These are phyloP conservation scores for Ustilago vetiveriae DNA, from an alignment of 1,284 basidiomycete species.

Conservation along the genomic window DNA sequence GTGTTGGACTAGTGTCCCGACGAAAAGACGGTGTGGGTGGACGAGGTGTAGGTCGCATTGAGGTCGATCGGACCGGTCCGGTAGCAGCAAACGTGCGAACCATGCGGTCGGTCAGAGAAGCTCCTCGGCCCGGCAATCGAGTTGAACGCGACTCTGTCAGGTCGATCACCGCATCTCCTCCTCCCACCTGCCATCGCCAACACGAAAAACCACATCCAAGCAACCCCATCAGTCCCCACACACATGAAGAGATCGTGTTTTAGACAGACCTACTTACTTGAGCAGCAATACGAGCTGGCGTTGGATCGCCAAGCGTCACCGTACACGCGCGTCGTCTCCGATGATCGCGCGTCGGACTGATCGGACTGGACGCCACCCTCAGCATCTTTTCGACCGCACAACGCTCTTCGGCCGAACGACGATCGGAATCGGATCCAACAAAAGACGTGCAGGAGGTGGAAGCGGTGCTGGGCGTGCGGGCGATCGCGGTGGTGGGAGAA, in stretches of 20 bases:
- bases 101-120: background rate
- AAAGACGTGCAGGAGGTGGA: no score
- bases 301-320: background rate
- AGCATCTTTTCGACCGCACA: background rate
- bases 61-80: background rate
- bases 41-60: background rate
- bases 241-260: no score
- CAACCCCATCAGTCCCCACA: no score
- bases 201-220: no score
- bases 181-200: no score
- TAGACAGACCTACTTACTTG: no score
- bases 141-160: background rate
- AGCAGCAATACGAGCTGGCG: no score
- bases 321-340: background rate
- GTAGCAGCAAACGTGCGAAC: background rate
- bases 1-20: no score
- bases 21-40: background rate
- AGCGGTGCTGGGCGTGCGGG: no score
- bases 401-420: background rate
- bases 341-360: background rate
- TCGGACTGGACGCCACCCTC: background rate
- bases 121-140: background rate
- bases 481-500: no score
- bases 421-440: no score
- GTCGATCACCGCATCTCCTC: constrained; percentile 5